Evolutionary conservation across 2,329 filamentous ascomycete species (phyloP).

Genomic region (Aspergillus sp.): DNA sequence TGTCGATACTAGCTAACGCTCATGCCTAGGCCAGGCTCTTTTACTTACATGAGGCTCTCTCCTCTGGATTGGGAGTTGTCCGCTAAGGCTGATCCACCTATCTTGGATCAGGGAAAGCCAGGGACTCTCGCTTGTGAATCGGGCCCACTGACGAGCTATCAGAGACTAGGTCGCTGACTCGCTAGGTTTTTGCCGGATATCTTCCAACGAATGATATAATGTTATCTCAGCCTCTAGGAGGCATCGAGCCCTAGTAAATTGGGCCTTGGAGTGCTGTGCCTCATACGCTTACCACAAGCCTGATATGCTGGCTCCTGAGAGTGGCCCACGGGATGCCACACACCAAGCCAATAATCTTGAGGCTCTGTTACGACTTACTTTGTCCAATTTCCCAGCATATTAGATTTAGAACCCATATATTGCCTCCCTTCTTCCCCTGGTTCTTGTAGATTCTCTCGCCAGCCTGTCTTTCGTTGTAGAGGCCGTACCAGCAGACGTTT

Average conservation of each 20-base stretch:
- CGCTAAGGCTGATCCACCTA: neutral
- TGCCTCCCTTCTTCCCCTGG: conserved; percentile 4
- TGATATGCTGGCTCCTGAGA: neutral
- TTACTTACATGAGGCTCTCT: conserved; percentile 2
- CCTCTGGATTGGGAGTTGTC: neutral
- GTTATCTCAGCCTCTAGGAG: neutral
- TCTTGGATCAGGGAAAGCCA: neutral
- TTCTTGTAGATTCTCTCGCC: conserved; percentile 8
- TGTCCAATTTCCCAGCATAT: conserved; percentile 2
- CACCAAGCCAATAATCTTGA: conserved; percentile 6
- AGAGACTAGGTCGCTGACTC: neutral
- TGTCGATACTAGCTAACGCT: neutral
- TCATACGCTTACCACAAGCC: neutral
- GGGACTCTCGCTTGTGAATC: neutral
- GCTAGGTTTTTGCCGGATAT: neutral
- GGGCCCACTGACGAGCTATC: neutral
- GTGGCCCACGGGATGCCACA: conserved; percentile 1
- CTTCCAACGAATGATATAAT: neutral
- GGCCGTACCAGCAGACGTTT: conserved; percentile 33
- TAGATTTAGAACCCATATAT: conserved; percentile 8
- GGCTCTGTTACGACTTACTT: neutral
- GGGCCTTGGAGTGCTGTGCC: neutral
- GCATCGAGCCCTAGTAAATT: neutral
- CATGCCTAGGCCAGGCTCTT: neutral
- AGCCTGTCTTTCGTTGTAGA: conserved; percentile 16